Percentiles rank a stretch among this genome's conserved stretches.
Conservation (phyloP, 208 protist genomes). For the Acanthamoeba castellanii region DNA sequence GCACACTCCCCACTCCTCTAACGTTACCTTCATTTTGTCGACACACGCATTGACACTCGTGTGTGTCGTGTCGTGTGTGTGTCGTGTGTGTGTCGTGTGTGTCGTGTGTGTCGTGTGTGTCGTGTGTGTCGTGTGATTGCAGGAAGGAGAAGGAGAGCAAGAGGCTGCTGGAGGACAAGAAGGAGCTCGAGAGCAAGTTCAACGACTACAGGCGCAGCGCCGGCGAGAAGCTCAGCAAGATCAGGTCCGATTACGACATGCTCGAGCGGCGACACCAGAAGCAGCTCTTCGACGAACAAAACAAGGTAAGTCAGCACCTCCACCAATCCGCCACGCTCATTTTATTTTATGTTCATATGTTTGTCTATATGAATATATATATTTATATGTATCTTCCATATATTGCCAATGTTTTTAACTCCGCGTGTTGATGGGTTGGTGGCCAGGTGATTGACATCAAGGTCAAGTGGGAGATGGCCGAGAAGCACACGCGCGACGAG, state of each 20-base stretch:
- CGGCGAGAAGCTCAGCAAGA: slow-evolving; percentile 7
- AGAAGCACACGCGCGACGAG: neutral
- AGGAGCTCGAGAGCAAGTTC: slow-evolving; percentile 22
- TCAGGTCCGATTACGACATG: neutral
- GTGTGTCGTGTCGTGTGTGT: too few species aligned
- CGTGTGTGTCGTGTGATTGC: too few species aligned
- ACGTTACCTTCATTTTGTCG: neutral
- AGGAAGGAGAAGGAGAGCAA: too few species aligned
- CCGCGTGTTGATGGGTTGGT: neutral
- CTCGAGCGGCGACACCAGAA: slow-evolving; percentile 17
- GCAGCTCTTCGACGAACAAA: slow-evolving; percentile 9
- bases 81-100: too few species aligned
- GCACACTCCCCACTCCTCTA: neutral
- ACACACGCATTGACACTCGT: neutral
- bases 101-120: too few species aligned
- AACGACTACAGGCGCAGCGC: neutral
- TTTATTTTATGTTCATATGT: too few species aligned
- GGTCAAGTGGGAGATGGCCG: slow-evolving; percentile 36
- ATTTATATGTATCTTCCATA: too few species aligned
- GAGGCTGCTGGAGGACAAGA: too few species aligned
- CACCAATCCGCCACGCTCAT: neutral
- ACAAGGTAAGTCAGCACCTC: neutral
- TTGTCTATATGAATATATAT: too few species aligned
- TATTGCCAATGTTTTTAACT: neutral
- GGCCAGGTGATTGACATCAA: slow-evolving; percentile 21